phyloP scores from a whole-genome alignment of 1,139 yeast genomes.

The Hyphopichia buzzinii region DNA sequence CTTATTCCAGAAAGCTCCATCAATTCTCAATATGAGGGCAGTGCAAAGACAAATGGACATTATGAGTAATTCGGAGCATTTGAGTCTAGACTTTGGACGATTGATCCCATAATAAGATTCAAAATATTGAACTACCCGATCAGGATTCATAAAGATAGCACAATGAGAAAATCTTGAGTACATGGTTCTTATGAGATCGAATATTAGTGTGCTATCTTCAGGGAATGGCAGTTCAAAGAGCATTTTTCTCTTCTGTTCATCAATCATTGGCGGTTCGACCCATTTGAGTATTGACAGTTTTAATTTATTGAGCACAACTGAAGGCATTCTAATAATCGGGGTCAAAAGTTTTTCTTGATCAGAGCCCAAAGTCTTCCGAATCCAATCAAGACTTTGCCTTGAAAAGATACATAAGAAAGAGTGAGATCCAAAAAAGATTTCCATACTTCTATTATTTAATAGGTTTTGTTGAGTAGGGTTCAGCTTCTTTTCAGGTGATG shows the following conservation, averaged over 20 bases:
- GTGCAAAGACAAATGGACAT: slow-evolving; percentile 16
- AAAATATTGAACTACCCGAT: slow-evolving; percentile 18
- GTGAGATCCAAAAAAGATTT: slow-evolving; percentile 36
- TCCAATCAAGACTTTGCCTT: slow-evolving; percentile 34
- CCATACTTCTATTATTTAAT: background rate
- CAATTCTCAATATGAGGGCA: slow-evolving; percentile 7
- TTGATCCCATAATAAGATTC: slow-evolving; percentile 16
- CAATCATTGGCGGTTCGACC: slow-evolving; percentile 33
- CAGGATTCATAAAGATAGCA: slow-evolving; percentile 15
- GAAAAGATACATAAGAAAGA: slow-evolving; percentile 39
- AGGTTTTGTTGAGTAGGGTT: slow-evolving; percentile 1
- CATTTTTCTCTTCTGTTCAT: slow-evolving; percentile 16
- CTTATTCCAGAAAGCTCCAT: background rate
- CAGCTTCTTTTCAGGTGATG: no score
- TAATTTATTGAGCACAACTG: slow-evolving; percentile 20
- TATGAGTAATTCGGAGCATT: slow-evolving; percentile 12
- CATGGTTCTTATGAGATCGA: slow-evolving; percentile 21
- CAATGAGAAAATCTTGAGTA: slow-evolving; percentile 13
- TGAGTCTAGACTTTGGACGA: background rate
- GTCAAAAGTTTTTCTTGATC: slow-evolving; percentile 19
- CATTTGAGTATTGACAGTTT: slow-evolving; percentile 24
- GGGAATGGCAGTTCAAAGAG: slow-evolving; percentile 29
- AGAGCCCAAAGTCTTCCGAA: slow-evolving; percentile 24
- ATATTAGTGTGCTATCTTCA: slow-evolving; percentile 20
- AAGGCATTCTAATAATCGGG: slow-evolving; percentile 34